A percentile compares a stretch with the other conserved stretches of the same genome.
These are phyloP conservation scores for Phytophthora pistaciae DNA, from an alignment of 352 stramenopile species.

Conservation along the genomic window DNA sequence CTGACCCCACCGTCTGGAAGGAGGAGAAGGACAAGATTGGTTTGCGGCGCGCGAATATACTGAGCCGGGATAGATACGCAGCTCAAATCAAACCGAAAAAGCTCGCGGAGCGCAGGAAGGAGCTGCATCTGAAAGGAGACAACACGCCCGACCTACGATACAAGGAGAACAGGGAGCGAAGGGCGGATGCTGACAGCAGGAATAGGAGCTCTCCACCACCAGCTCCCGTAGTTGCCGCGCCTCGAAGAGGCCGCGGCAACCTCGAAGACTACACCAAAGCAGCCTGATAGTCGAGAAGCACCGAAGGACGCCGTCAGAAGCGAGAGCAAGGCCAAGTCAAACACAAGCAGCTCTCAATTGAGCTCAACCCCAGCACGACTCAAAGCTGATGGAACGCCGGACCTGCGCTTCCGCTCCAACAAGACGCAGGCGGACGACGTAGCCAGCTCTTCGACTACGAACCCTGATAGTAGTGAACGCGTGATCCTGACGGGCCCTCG, in stretches of 20 bases:
- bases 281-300: not conserved
- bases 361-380: not conserved
- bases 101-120: not conserved
- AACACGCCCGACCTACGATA: not conserved
- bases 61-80: not conserved
- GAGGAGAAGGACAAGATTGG: constrained; percentile 1
- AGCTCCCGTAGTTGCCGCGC: not conserved
- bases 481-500: not conserved
- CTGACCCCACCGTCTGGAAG: constrained; percentile 8
- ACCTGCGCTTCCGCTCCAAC: not conserved
- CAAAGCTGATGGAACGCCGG: not conserved
- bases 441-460: not conserved
- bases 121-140: not conserved
- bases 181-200: not conserved
- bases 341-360: not conserved
- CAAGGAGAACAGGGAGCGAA: not conserved
- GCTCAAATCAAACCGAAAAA: not conserved
- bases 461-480: not conserved
- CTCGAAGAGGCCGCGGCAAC: too few relatives aligned
- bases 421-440: not conserved
- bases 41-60: not conserved
- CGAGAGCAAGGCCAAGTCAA: not conserved
- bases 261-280: too few relatives aligned
- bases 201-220: not conserved
- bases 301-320: too few relatives aligned